Percentiles rank a stretch among this genome's conserved stretches.
Evolutionary conservation across 2,329 filamentous ascomycete genomes (phyloP).

Genomic region (Penicillium sp.): DNA sequence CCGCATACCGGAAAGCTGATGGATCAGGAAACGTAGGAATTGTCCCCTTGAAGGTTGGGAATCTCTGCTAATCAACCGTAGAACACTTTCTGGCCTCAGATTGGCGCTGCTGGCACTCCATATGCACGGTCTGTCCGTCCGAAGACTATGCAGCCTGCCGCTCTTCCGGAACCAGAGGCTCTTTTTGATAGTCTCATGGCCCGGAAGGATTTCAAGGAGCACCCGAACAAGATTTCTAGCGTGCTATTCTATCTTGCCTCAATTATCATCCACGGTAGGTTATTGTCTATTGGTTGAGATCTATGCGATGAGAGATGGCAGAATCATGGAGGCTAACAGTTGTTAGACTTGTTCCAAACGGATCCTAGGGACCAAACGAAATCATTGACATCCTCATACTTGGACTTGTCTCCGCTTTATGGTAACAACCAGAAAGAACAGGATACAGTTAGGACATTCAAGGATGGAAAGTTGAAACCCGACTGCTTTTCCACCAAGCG

Average conservation of each 20-base stretch:
- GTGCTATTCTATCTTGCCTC: conserved; percentile 73
- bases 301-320: not conserved
- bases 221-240: conserved; percentile 70
- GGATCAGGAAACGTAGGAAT: conserved; percentile 42
- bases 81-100: conserved; percentile 61
- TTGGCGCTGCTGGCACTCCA: conserved; percentile 64
- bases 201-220: conserved; percentile 60
- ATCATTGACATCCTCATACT: conserved; percentile 69
- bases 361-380: conserved; percentile 61
- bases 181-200: conserved; percentile 68
- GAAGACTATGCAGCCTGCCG: conserved; percentile 55
- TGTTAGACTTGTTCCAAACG: conserved; percentile 62
- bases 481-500: conserved; percentile 68
- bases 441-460: conserved; percentile 60
- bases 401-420: conserved; percentile 71
- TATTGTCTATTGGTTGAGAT: not conserved
- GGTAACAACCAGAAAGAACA: conserved; percentile 65
- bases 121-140: conserved; percentile 68
- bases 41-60: conserved; percentile 25
- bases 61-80: conserved; percentile 44
- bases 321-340: conserved; percentile 16
- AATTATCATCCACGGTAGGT: conserved; percentile 59
- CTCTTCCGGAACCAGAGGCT: conserved; percentile 62
- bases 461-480: conserved; percentile 67
- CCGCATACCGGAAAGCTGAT: conserved; percentile 36